phyloP scores from a whole-genome alignment of 164 flowering plant genomes.

The Nymphaea thermarum region DNA sequence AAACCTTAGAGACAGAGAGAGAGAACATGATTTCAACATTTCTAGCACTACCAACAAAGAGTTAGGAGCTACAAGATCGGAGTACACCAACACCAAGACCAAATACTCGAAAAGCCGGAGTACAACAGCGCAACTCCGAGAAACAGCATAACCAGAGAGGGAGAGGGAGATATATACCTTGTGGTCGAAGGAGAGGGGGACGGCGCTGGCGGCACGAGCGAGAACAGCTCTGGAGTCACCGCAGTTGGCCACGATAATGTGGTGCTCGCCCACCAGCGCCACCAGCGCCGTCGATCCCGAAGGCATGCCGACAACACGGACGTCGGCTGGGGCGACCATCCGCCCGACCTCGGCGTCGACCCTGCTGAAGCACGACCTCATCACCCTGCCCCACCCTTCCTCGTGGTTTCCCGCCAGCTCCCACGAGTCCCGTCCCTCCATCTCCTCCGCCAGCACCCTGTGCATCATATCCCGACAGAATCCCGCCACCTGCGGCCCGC shows the following conservation, averaged over 20 bases:
- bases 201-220: slow-evolving; percentile 34
- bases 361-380: slow-evolving; percentile 38
- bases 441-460: slow-evolving; percentile 25
- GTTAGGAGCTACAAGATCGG: too few relatives aligned
- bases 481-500: slow-evolving; percentile 55
- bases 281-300: slow-evolving; percentile 74
- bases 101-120: too few relatives aligned
- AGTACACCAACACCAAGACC: too few relatives aligned
- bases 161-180: slow-evolving; percentile 34
- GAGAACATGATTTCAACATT: too few relatives aligned
- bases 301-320: background rate
- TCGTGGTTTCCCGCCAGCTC: slow-evolving; percentile 4
- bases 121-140: too few relatives aligned
- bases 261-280: slow-evolving; percentile 45
- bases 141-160: background rate
- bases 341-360: slow-evolving; percentile 47
- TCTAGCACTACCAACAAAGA: too few relatives aligned
- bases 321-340: background rate
- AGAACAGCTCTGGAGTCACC: slow-evolving; percentile 82
- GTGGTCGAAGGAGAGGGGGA: slow-evolving; percentile 71
- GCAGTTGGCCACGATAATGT: slow-evolving; percentile 66
- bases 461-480: slow-evolving; percentile 52
- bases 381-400: slow-evolving; percentile 43
- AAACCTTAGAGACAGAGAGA: too few relatives aligned
- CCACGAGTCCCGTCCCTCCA: slow-evolving; percentile 3